Conservation (phyloP, 805 yeast species). For the Myxozyma neglecta region DNA sequence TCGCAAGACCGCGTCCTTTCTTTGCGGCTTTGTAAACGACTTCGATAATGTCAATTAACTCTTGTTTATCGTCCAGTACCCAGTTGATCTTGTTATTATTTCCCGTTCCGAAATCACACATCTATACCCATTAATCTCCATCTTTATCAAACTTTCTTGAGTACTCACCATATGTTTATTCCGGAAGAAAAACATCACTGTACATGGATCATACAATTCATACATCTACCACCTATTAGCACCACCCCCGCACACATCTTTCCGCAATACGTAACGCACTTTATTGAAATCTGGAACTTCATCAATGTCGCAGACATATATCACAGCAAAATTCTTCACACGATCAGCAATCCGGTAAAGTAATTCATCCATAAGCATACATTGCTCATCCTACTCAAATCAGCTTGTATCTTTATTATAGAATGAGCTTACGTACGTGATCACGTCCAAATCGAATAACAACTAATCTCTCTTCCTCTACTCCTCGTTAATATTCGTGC, state of each 20-base stretch:
- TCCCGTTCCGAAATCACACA: slow-evolving; percentile 98
- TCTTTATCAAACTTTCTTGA: too few species aligned
- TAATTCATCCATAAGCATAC: slow-evolving; percentile 89
- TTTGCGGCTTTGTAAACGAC: slow-evolving; percentile 86
- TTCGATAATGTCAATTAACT: slow-evolving; percentile 86
- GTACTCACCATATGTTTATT: slow-evolving; percentile 47
- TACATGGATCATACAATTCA: slow-evolving; percentile 84
- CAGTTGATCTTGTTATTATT: slow-evolving; percentile 93
- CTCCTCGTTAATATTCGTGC: background rate
- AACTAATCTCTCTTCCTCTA: slow-evolving; percentile 83
- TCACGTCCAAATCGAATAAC: slow-evolving; percentile 87
- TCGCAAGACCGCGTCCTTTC: slow-evolving; percentile 89
- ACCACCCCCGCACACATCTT: background rate
- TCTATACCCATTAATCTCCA: slow-evolving; percentile 41
- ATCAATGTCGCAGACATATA: slow-evolving; percentile 85
- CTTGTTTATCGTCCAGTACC: slow-evolving; percentile 74
- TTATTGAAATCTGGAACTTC: slow-evolving; percentile 84
- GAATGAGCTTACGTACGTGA: slow-evolving; percentile 33
- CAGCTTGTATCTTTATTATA: background rate
- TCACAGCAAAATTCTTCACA: slow-evolving; percentile 81
- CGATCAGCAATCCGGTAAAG: slow-evolving; percentile 77
- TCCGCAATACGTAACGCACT: slow-evolving; percentile 4
- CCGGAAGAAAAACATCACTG: slow-evolving; percentile 89
- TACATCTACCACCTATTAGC: slow-evolving; percentile 56
- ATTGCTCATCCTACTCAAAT: slow-evolving; percentile 53